Evolutionary conservation across 2,329 filamentous ascomycete species (phyloP), one percentile per base, ranked within the genome.

Genomic region (Hirsutella minnesotensis): DNA sequence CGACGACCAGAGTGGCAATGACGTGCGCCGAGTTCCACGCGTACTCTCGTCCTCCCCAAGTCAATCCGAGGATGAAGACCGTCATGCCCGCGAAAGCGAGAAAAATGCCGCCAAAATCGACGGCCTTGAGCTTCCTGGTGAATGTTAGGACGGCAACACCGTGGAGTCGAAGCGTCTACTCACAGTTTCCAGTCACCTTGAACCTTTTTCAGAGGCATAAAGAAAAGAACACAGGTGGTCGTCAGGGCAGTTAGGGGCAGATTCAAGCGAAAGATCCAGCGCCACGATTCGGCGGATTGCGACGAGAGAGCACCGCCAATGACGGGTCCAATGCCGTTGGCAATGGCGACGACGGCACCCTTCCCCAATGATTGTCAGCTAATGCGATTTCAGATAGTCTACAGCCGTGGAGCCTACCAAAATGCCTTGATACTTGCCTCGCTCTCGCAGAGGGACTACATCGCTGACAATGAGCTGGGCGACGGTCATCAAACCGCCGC

Each of bases 381-480:
- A n/a, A n/a, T 18, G 4, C 15, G n/a, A n/a, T 9, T 9, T n/a
- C 5, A 16, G 13, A 3, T 34, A 7, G 8, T 16, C n/a, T 9
- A 4, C 7, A n/a, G 33, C 15, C 3, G n/a, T 3, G 1, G 3
- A 2, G 44, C 56, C 44, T 45, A 65, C 73, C 47, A 71, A 43
- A 44, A 66, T 61, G 0, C 83, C 83, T 56, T 88, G 84, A 72
- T 82, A 89, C 16, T 81, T 72, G 1, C 83, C 84, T 44, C 83
- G 67, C 45, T 86, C 75, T 4, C 81, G 67, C 19, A 87, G 63
- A 0, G 81, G 73, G 1, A 88, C 73, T 12, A 86, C 69, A 57
- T 89, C 84, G 47, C 76, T 82, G 51, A 88, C 63, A 45, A 88
- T 65, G 31, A 88, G 81, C 42, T 72, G 76, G 9, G 80, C 77